Conservation (phyloP, 148 eudicot species). For the Rhododendron molle region DNA sequence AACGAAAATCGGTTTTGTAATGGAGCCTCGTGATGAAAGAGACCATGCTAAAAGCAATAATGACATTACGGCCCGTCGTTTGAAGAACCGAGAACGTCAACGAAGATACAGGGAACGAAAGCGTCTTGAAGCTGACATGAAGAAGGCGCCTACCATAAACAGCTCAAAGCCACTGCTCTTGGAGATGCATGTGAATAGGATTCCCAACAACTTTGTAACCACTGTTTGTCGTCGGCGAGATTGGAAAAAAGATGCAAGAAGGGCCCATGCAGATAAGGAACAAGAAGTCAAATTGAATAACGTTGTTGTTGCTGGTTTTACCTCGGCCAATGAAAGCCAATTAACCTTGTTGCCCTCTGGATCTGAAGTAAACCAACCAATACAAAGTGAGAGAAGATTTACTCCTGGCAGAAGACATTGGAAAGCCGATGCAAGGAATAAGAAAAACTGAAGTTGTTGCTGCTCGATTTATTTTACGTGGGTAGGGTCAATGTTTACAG, state of each 20-base stretch:
- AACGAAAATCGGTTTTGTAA: conserved; percentile 15
- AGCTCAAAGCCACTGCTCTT: conserved; percentile 19
- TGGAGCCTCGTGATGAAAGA: conserved; percentile 18
- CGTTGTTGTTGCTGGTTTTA: conserved; percentile 7
- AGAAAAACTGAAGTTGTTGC: conserved; percentile 20
- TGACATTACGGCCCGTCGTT: conserved; percentile 59
- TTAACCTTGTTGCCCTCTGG: conserved; percentile 13
- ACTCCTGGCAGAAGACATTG: conserved; percentile 59
- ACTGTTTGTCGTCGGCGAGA: conserved; percentile 55
- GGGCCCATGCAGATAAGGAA: conserved; percentile 35
- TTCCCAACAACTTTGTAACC: conserved; percentile 28
- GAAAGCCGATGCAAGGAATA: conserved; percentile 91
- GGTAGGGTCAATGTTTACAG: not conserved
- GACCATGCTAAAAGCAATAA: conserved; percentile 26
- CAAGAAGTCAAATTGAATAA: conserved; percentile 26
- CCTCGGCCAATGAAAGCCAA: conserved; percentile 23
- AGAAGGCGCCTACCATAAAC: conserved; percentile 16
- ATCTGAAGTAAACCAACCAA: not conserved
- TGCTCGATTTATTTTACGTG: not conserved
- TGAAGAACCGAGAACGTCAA: conserved; percentile 86
- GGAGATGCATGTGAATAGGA: conserved; percentile 26
- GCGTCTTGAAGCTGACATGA: conserved; percentile 52
- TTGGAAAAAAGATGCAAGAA: conserved; percentile 95
- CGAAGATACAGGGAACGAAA: conserved; percentile 92
- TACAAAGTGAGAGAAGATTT: conserved; percentile 27